Evolutionary conservation across 2,329 filamentous ascomycete species (phyloP), one percentile per base, ranked within the genome.

Genomic region (Annulohypoxylon truncatum): DNA sequence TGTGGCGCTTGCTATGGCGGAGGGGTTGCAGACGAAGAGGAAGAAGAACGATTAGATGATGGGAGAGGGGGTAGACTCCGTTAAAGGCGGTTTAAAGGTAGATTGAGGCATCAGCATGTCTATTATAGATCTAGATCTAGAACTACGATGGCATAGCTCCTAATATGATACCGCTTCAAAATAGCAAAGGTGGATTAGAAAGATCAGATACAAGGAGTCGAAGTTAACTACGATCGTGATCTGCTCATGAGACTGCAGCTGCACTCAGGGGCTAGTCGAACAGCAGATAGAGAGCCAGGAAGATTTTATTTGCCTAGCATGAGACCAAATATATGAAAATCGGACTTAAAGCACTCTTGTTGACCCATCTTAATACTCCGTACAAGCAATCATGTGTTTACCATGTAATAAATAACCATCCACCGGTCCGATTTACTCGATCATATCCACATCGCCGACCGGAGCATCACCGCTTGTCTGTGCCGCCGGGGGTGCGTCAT

Each of bases 361-460:
- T 60, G 51, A 50, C 51, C 59, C 63, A 40, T 42, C 20, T 38
- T 51, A 24, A 10, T 38, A 40, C 38, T 12, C 24, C 29, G 51
- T 44, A 54, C 20, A 35, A 57, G 26, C 24, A 24, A 35, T 55
- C 48, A 31, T 10, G 20, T 31, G 20, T 33, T 33, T 55, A 18
- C 31, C 53, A 53, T 62, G 35, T 38, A 22, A 15, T 20, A 12
- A 13, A 51, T 15, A 9, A 48, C 22, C 46, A 15, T 24, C 33
- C 40, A 33, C 40, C 5, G n/a, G 18, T 35, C 4, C n/a, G 1
- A 31, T 69, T 75, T 79, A 90, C 80, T 90, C 88, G 74, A 92
- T 90, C 90, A 92, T 92, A 72, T 92, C 90, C 66, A 91, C 82
- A 76, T 92, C 87, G 38, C 78, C 81, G 15, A 74, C 66, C 29